A percentile compares a stretch with the other conserved stretches of the same genome.
phyloP scores from a whole-genome alignment of 768 basidiomycete species.

The Podaxis mareebaensis region DNA sequence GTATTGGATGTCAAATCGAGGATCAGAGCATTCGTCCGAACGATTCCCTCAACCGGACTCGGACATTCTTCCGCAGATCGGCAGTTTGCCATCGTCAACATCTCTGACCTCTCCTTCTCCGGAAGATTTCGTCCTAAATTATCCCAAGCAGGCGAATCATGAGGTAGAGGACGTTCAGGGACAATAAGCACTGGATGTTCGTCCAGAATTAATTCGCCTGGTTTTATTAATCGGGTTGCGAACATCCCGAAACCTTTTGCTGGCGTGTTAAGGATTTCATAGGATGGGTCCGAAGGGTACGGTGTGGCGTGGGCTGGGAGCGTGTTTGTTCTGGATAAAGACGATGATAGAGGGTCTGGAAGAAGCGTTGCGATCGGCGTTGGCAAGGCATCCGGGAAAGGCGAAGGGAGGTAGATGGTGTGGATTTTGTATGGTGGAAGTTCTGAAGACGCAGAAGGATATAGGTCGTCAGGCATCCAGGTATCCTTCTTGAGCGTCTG shows the following conservation, averaged over 20 bases:
- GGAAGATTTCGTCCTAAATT: constrained; percentile 31
- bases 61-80: constrained; percentile 32
- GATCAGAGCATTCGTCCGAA: constrained; percentile 41
- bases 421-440: constrained; percentile 7
- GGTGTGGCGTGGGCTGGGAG: constrained; percentile 8
- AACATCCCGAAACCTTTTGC: constrained; percentile 39
- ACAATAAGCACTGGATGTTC: constrained; percentile 44
- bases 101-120: constrained; percentile 22
- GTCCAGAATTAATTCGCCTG: constrained; percentile 33
- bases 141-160: constrained; percentile 29
- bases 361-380: constrained; percentile 15
- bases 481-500: neutral
- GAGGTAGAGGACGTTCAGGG: constrained; percentile 30
- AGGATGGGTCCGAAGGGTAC: constrained; percentile 17
- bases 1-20: constrained; percentile 30
- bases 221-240: constrained; percentile 31
- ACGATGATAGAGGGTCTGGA: neutral
- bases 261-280: constrained; percentile 27
- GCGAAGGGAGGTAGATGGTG: constrained; percentile 11
- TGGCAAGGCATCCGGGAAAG: neutral
- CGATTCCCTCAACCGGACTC: constrained; percentile 41
- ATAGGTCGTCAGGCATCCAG: neutral
- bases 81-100: constrained; percentile 36
- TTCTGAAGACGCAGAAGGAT: neutral
- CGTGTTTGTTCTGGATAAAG: neutral